These are phyloP conservation scores for Paecilomyces sp. DNA, from an alignment of 2,329 filamentous ascomycete species.

Conservation along the genomic window DNA sequence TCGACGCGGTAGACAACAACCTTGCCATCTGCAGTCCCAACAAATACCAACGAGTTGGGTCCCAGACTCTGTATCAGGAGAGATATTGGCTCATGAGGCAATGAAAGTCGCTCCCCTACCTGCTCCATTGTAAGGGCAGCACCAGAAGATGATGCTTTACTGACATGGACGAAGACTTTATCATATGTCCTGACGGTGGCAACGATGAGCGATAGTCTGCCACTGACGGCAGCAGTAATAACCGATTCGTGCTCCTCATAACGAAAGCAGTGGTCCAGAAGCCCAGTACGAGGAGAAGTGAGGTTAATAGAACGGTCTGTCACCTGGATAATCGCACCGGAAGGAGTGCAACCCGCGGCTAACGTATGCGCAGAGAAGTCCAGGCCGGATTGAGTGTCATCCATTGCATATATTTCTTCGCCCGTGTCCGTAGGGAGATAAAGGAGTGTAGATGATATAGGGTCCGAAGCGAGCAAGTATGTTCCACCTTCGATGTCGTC, in stretches of 20 bases:
- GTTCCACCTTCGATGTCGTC: slow-evolving; percentile 22
- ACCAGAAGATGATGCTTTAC: slow-evolving; percentile 12
- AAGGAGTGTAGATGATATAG: slow-evolving; percentile 32
- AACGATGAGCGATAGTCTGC: slow-evolving; percentile 19
- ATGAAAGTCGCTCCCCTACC: slow-evolving; percentile 13
- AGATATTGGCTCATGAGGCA: slow-evolving; percentile 30
- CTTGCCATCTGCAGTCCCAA: slow-evolving; percentile 33
- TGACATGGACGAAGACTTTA: slow-evolving; percentile 20
- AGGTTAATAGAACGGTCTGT: slow-evolving; percentile 31
- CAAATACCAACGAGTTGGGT: slow-evolving; percentile 23
- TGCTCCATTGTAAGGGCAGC: slow-evolving; percentile 13
- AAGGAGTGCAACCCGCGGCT: slow-evolving; percentile 31
- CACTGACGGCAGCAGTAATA: slow-evolving; percentile 24
- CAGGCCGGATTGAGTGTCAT: slow-evolving; percentile 32
- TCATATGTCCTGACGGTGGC: slow-evolving; percentile 18
- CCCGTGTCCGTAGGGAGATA: slow-evolving; percentile 28
- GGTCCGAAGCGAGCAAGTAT: slow-evolving; percentile 36
- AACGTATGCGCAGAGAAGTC: slow-evolving; percentile 37
- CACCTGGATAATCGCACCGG: slow-evolving; percentile 34
- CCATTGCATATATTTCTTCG: slow-evolving; percentile 32
- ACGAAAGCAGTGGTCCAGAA: slow-evolving; percentile 14
- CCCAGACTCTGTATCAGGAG: slow-evolving; percentile 23
- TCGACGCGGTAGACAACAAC: slow-evolving; percentile 24
- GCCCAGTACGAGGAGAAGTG: slow-evolving; percentile 14
- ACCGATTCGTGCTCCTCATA: slow-evolving; percentile 16